Conservation (phyloP, 257 asterid species). For the Lycium ferocissimum region DNA sequence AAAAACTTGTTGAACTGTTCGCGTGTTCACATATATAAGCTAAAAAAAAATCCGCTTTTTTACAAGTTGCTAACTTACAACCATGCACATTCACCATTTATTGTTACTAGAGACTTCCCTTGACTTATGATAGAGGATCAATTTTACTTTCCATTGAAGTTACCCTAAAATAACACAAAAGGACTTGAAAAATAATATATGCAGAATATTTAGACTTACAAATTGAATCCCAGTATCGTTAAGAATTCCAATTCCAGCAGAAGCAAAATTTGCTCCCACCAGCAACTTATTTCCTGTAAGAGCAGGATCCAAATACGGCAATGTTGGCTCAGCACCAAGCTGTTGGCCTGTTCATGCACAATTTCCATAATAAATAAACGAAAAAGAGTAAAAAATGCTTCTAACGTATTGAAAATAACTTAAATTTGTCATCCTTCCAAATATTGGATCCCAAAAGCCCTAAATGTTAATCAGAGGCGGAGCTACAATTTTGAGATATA, state of each 20-base stretch:
- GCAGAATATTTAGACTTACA: conserved; percentile 47
- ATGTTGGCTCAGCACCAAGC: conserved; percentile 79
- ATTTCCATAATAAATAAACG: background rate
- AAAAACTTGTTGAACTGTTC: too few species aligned
- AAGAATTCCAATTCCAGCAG: conserved; percentile 87
- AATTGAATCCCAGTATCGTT: conserved; percentile 86
- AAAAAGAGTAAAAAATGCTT: background rate
- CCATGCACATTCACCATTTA: background rate
- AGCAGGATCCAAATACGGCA: conserved; percentile 67
- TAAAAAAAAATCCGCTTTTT: too few species aligned
- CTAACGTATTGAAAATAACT: background rate
- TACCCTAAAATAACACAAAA: background rate
- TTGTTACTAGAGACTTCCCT: background rate
- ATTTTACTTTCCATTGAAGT: background rate
- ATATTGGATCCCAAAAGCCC: background rate
- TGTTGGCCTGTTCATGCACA: conserved; percentile 51
- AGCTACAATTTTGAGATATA: too few species aligned
- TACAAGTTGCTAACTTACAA: background rate
- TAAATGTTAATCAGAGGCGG: background rate
- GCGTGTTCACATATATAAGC: background rate
- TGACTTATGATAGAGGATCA: conserved; percentile 5
- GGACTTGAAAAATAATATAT: background rate
- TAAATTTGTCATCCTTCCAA: background rate
- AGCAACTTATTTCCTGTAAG: conserved; percentile 63
- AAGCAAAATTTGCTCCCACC: conserved; percentile 90